These are phyloP conservation scores for Tetradesmus obliquus DNA, from an alignment of 139 green algal species.

Conservation along the genomic window DNA sequence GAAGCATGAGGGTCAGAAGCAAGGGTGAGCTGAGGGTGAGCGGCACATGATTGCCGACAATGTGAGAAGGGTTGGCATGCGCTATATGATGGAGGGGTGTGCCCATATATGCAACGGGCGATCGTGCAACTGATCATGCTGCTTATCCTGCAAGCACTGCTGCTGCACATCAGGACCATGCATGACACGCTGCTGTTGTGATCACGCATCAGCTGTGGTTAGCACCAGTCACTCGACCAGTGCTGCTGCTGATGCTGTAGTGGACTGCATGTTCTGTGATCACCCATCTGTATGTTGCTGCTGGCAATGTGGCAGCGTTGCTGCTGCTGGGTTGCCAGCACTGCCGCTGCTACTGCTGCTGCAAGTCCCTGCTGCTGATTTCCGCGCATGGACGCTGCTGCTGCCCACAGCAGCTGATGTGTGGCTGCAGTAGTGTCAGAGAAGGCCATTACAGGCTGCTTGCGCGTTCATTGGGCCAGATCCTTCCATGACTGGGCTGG, in stretches of 20 bases:
- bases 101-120: too few species aligned
- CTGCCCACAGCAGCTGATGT: background rate
- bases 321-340: background rate
- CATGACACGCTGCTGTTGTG: background rate
- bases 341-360: background rate
- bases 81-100: too few species aligned
- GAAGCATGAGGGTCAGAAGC: background rate
- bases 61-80: background rate
- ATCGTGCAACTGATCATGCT: too few species aligned
- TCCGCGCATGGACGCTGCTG: background rate
- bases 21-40: background rate
- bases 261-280: too few species aligned
- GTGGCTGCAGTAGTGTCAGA: background rate
- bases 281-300: too few species aligned
- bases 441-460: background rate
- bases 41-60: background rate
- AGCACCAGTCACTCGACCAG: too few species aligned
- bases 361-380: background rate
- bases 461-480: background rate
- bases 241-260: background rate
- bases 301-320: too few species aligned
- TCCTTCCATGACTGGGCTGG: background rate
- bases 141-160: background rate
- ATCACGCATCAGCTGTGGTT: background rate
- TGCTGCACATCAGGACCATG: background rate